phyloP scores from a whole-genome alignment of 1,284 basidiomycete genomes.

The Lignosus rhinocerotis region DNA sequence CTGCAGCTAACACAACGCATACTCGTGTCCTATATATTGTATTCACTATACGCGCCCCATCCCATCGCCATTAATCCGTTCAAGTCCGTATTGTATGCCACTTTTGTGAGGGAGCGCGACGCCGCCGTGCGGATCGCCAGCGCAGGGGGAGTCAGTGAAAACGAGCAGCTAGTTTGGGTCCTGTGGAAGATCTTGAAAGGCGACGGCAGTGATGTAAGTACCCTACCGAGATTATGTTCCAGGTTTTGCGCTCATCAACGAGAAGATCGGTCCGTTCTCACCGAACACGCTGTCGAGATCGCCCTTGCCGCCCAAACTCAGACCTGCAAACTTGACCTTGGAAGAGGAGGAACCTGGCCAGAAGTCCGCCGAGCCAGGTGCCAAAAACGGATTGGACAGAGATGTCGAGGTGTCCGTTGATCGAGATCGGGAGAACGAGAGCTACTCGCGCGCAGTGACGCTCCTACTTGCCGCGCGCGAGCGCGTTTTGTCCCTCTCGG shows the following conservation, averaged over 20 bases:
- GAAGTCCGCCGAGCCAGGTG: conserved; percentile 37
- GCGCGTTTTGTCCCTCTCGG: conserved; percentile 67
- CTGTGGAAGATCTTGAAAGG: conserved; percentile 80
- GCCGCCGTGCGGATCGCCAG: conserved; percentile 51
- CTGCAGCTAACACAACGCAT: conserved; percentile 66
- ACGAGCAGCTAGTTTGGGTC: conserved; percentile 79
- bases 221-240: neutral
- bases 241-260: conserved; percentile 1
- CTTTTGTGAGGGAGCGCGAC: conserved; percentile 65
- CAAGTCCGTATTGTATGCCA: conserved; percentile 63
- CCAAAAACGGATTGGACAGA: conserved; percentile 1
- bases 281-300: conserved; percentile 68
- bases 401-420: conserved; percentile 32
- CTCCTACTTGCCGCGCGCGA: conserved; percentile 66
- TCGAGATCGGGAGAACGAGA: conserved; percentile 40
- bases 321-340: conserved; percentile 64
- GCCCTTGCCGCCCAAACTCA: conserved; percentile 67
- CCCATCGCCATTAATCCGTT: conserved; percentile 78
- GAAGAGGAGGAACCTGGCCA: conserved; percentile 55
- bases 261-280: conserved; percentile 74
- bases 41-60: conserved; percentile 73
- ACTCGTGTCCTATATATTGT: conserved; percentile 73
- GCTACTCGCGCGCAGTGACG: conserved; percentile 55
- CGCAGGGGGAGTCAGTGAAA: conserved; percentile 55
- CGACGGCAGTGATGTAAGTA: conserved; percentile 71